phyloP scores from a whole-genome alignment of 129 eudicot species.

The Centaurea solstitialis region DNA sequence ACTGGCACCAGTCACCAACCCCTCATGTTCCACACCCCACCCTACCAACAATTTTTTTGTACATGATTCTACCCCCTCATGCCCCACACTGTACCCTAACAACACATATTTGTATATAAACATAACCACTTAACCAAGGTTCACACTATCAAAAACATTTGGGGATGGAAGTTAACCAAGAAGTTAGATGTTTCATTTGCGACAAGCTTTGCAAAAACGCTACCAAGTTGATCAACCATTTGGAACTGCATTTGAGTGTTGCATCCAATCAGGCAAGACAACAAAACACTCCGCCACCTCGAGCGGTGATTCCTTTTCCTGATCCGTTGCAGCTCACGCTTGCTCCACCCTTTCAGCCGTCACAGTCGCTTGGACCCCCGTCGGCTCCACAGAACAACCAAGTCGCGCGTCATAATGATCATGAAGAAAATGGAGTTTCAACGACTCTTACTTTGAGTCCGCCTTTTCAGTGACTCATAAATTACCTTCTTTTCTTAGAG shows the following conservation, averaged over 20 bases:
- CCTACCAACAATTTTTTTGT: neutral
- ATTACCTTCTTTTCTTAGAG: neutral
- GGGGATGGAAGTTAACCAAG: neutral
- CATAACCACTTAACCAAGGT: neutral
- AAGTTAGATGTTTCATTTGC: neutral
- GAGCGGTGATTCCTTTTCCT: neutral
- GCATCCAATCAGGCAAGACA: neutral
- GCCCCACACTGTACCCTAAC: neutral
- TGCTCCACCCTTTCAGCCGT: neutral
- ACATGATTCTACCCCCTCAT: neutral
- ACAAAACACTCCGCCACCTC: neutral
- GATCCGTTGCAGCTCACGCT: neutral
- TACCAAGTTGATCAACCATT: neutral
- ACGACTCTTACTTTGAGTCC: neutral
- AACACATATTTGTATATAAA: neutral
- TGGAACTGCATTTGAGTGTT: neutral
- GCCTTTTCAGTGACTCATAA: neutral
- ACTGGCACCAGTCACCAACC: neutral
- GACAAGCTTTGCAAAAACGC: neutral
- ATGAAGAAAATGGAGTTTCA: neutral
- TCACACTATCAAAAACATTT: conserved; percentile 1
- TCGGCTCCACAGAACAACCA: neutral
- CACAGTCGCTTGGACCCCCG: neutral
- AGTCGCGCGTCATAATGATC: neutral
- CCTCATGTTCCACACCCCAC: neutral